A percentile compares a stretch with the other conserved stretches of the same genome.
Evolutionary conservation across 2,329 filamentous ascomycete genomes (phyloP).

Genomic region (Lasiodiplodia hormozganensis): DNA sequence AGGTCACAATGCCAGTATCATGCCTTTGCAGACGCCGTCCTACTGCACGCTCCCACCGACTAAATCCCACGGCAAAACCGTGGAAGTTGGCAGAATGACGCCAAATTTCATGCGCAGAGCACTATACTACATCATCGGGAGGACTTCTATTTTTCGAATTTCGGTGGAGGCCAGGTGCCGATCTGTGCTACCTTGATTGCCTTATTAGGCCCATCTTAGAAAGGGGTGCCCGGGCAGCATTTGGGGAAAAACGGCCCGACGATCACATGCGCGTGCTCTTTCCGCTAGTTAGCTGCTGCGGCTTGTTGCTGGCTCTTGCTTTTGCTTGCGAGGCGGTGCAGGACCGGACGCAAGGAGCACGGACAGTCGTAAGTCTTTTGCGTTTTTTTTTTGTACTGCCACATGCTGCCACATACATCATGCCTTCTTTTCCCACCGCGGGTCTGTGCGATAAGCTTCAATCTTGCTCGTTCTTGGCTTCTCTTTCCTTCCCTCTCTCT

Average conservation of each 20-base stretch:
- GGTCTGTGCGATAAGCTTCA: background rate
- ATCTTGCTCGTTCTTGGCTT: no score
- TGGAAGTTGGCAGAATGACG: background rate
- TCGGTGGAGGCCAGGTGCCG: background rate
- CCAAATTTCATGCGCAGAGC: background rate
- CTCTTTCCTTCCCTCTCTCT: background rate
- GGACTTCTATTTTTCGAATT: background rate
- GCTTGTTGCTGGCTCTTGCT: background rate
- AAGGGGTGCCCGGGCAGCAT: background rate
- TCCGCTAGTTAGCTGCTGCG: background rate
- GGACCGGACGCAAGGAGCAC: conserved; percentile 7
- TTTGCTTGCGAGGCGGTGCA: background rate
- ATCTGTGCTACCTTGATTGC: conserved; percentile 7
- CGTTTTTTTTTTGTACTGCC: conserved; percentile 4
- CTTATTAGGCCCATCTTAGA: background rate
- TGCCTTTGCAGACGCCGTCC: background rate
- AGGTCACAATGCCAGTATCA: background rate
- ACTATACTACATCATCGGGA: background rate
- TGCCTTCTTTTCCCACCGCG: background rate
- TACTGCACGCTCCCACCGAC: background rate
- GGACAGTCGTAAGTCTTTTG: background rate
- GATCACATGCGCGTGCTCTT: background rate
- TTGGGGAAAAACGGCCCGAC: background rate
- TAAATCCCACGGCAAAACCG: background rate
- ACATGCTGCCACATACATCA: conserved; percentile 15